These are phyloP conservation scores for Meyerozyma sp. DNA, from an alignment of 1,139 yeast species.

Conservation along the genomic window DNA sequence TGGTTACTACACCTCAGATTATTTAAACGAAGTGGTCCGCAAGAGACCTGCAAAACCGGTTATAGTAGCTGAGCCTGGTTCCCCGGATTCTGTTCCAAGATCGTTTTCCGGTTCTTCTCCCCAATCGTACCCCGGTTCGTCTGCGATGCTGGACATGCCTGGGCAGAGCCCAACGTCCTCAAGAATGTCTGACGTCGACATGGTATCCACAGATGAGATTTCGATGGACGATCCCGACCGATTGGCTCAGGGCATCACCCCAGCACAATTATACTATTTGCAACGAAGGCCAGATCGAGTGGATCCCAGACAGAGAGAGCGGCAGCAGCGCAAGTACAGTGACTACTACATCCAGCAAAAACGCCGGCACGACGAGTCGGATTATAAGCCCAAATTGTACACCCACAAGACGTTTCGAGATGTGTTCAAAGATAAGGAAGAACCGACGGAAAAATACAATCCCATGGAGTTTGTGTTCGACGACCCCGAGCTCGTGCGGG, in stretches of 20 bases:
- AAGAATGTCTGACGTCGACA: background rate
- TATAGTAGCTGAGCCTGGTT: background rate
- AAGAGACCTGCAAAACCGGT: slow-evolving; percentile 6
- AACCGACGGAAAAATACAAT: slow-evolving; percentile 26
- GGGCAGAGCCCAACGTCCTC: background rate
- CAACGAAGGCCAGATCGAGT: slow-evolving; percentile 1
- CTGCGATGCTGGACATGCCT: background rate
- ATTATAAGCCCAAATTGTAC: slow-evolving; percentile 31
- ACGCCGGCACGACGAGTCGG: slow-evolving; percentile 28
- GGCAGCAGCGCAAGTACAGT: slow-evolving; percentile 7
- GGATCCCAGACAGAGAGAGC: background rate
- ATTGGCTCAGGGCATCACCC: slow-evolving; percentile 1
- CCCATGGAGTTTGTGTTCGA: slow-evolving; percentile 42
- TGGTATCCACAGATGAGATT: background rate
- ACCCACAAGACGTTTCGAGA: slow-evolving; percentile 39
- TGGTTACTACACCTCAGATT: slow-evolving; percentile 18
- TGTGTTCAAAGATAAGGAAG: slow-evolving; percentile 31
- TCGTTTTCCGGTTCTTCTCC: background rate
- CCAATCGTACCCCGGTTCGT: background rate
- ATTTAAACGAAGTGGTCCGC: slow-evolving; percentile 12
- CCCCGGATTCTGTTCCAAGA: background rate
- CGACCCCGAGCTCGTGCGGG: slow-evolving; percentile 15
- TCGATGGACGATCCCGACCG: background rate
- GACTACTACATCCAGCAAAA: slow-evolving; percentile 39
- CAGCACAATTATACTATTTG: background rate